Evolutionary conservation across 441 rosid genomes (phyloP), one percentile per base, ranked within the genome.

Genomic region (Gossypium trilobum): DNA sequence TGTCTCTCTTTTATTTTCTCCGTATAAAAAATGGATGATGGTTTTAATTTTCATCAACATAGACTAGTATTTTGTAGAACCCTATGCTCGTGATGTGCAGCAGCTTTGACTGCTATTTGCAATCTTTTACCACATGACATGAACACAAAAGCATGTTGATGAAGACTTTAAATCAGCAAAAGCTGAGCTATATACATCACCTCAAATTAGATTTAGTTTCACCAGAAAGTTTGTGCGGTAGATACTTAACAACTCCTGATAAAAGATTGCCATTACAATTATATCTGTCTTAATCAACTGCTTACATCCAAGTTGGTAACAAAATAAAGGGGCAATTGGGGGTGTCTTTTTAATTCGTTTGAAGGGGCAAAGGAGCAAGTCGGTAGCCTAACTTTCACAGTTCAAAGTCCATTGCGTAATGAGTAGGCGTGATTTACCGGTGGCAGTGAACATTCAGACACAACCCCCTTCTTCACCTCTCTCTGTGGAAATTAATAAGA

Each of bases 321-420:
- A 63, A 63, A 63, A 36, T 4, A 23, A 8, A 4, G 50, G 10
- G 68, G 11, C 44, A 68, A 29, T 29, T 29, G 31, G 31, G 31
- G 31, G 31, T 29, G 31, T 29, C 33, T 66, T 67, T 67, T 67
- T 46, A 46, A 7, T 25, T 14, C 52, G 67, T 33, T 33, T 33
- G 39, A 9, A 48, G 33, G 48, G 48, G 42, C 19, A 60, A 19
- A 11, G 48, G 27, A 6, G 54, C 54, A 55, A 70, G 73, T 70
- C 31, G 73, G 73, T 71, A 44, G 73, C 66, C 64, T 57, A 70
- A 70, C 56, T 13, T 13, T 54, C 23, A 55, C 13, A 8, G 58
- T 2, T 71, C 73, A 42, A 14, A 57, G 56, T 36, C 52, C 70
- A 2, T 65, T 11, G 39, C 8, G 57, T 48, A 66, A 66, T 46